Evolutionary conservation across 2,329 filamentous ascomycete genomes (phyloP).

Genomic region (Alternaria alternata): DNA sequence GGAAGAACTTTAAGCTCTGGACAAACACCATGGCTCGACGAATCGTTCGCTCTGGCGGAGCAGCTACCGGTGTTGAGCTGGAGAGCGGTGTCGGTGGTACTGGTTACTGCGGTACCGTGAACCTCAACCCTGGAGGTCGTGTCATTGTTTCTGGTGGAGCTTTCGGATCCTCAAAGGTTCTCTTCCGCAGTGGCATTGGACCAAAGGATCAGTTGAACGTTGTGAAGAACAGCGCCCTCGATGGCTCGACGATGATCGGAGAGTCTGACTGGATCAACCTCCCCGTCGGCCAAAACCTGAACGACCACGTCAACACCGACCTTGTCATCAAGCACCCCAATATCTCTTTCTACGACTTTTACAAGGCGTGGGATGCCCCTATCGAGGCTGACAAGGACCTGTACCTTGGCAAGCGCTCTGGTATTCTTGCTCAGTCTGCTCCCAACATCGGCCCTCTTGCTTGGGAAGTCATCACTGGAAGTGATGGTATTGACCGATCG

Average conservation of each 20-base stretch:
- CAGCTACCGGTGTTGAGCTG: conserved; percentile 74
- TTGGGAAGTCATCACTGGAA: conserved; percentile 65
- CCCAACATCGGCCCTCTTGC: conserved; percentile 71
- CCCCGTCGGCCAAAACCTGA: conserved; percentile 60
- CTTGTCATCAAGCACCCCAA: conserved; percentile 61
- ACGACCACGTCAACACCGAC: conserved; percentile 66
- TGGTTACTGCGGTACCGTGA: conserved; percentile 67
- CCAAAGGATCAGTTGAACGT: conserved; percentile 59
- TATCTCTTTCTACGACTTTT: conserved; percentile 71
- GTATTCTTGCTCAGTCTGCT: conserved; percentile 70
- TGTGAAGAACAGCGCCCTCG: conserved; percentile 54
- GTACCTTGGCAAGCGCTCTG: conserved; percentile 60
- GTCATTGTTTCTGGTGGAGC: conserved; percentile 74
- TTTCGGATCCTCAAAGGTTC: conserved; percentile 74
- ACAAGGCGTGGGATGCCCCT: conserved; percentile 63
- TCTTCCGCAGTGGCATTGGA: conserved; percentile 75
- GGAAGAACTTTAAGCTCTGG: conserved; percentile 72
- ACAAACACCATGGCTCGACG: conserved; percentile 72
- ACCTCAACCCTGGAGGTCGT: conserved; percentile 67
- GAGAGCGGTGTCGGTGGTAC: conserved; percentile 63
- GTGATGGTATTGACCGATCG: conserved; percentile 68
- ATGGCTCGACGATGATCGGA: conserved; percentile 55
- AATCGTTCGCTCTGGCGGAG: conserved; percentile 69
- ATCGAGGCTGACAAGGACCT: conserved; percentile 50
- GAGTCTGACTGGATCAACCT: conserved; percentile 60